Evolutionary conservation across 1,284 basidiomycete genomes (phyloP), one percentile per base, ranked within the genome.

Genomic region (Trametes hirsuta): DNA sequence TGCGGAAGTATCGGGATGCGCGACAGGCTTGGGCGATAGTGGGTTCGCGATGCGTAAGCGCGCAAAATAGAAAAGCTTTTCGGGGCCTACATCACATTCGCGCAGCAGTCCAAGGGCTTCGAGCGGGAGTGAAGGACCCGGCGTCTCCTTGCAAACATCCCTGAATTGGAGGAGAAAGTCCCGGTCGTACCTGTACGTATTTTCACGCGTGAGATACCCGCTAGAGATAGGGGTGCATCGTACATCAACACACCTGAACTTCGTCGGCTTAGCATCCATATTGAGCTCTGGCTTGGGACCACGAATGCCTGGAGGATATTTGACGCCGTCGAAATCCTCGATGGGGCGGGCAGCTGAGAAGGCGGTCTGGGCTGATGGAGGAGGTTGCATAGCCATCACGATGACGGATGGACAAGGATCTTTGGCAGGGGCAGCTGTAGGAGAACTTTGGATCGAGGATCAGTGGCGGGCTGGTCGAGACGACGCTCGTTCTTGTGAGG

Each of bases 151-250:
- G 82, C 95, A 98, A 58, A 97, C 80, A 39, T 80, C 79, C 94
- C 97, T 96, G 80, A 98, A 99, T 74, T 99, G 97, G 66, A 99
- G 78, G 35, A 98, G 83, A 86, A 98, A 99, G 45, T 96, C 94
- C 50, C 96, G 94, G 76, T 98, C 95, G 76, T 99, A 98, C 70
- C 96, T 92, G 49, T 14, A 59, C 30, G 34, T 40, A 22, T 41
- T 35, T 46, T 36, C 24, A 35, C 35, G 11, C 18, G 21, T 35
- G 39, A 47, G 35, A n/a, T 30, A 8, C 30, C 30, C 5, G 30
- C 30, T 30, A 44, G 18, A 6, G 1, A 25, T 36, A 36, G 15
- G 21, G 24, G 25, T 44, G 9, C 47, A 12, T 60, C 37, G n/a
- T 50, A 11, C 59, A 47, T 18, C 39, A 22, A 66, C 69, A 63